These are phyloP conservation scores for Suillus spraguei DNA, from an alignment of 768 basidiomycete species.

Conservation along the genomic window DNA sequence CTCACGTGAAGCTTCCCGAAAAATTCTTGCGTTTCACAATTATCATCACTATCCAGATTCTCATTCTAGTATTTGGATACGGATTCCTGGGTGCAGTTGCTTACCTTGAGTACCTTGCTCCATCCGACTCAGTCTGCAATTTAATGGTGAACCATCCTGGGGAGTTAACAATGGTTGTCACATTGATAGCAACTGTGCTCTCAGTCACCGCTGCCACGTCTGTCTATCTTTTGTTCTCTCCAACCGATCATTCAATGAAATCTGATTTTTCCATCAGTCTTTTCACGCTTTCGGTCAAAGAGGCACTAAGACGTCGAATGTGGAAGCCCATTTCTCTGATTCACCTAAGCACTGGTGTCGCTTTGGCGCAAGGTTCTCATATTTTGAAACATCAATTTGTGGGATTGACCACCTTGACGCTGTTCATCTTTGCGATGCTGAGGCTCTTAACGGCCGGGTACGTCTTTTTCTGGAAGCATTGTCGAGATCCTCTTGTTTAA, in stretches of 20 bases:
- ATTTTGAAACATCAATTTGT: not conserved
- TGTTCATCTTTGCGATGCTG: constrained; percentile 7
- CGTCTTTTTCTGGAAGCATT: not conserved
- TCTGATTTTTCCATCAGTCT: not conserved
- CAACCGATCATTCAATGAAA: not conserved
- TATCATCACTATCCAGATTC: not conserved
- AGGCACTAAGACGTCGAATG: constrained; percentile 16
- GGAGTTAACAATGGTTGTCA: constrained; percentile 8
- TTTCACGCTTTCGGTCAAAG: constrained; percentile 13
- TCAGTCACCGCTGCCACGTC: not conserved
- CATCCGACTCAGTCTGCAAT: not conserved
- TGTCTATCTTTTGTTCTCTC: not conserved
- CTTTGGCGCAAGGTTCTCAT: constrained; percentile 6
- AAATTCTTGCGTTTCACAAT: not conserved
- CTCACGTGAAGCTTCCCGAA: no score
- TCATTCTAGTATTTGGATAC: constrained; percentile 12
- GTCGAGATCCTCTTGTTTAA: not conserved
- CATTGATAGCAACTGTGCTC: constrained; percentile 9
- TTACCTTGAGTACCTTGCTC: constrained; percentile 3
- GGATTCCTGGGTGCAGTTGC: constrained; percentile 13
- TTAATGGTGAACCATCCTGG: constrained; percentile 5
- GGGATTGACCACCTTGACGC: not conserved
- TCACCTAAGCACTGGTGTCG: constrained; percentile 8
- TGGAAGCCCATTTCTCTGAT: constrained; percentile 13
- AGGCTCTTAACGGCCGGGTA: constrained; percentile 14